Conservation (phyloP, 2,329 filamentous ascomycete genomes). For the Periglandula ipomoeae region DNA sequence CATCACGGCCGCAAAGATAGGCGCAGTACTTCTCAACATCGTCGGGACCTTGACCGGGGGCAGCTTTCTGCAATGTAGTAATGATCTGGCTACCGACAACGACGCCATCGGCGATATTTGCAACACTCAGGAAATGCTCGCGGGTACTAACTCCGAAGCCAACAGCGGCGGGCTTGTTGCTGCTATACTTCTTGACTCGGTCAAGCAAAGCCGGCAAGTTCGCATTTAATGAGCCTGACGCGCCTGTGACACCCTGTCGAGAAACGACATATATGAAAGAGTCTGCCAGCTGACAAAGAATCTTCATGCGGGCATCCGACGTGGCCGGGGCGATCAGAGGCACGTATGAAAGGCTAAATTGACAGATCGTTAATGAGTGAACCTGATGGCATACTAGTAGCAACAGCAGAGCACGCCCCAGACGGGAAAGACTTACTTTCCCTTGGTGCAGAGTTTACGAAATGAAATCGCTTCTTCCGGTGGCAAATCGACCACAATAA, state of each 20-base stretch:
- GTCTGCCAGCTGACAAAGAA: conserved; percentile 92
- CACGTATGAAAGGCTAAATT: conserved; percentile 72
- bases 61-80: conserved; percentile 50
- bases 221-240: conserved; percentile 70
- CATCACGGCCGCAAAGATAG: conserved; percentile 45
- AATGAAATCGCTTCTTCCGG: conserved; percentile 94
- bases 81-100: conserved; percentile 97
- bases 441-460: conserved; percentile 70
- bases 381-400: not conserved
- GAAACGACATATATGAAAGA: conserved; percentile 99
- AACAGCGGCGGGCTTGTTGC: conserved; percentile 81
- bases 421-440: conserved; percentile 53
- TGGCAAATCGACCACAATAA: conserved; percentile 92
- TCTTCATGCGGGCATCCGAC: conserved; percentile 85
- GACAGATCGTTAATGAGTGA: not conserved
- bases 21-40: conserved; percentile 82
- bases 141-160: conserved; percentile 94
- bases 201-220: conserved; percentile 73
- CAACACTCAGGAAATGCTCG: conserved; percentile 84
- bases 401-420: too few species aligned
- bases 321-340: conserved; percentile 94
- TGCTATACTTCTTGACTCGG: conserved; percentile 86
- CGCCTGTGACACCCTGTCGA: conserved; percentile 92
- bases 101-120: conserved; percentile 80
- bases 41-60: conserved; percentile 36